Percentiles rank a stretch among this genome's conserved stretches.
phyloP scores from a whole-genome alignment of 148 eudicot genomes.

The Agrostemma githago region DNA sequence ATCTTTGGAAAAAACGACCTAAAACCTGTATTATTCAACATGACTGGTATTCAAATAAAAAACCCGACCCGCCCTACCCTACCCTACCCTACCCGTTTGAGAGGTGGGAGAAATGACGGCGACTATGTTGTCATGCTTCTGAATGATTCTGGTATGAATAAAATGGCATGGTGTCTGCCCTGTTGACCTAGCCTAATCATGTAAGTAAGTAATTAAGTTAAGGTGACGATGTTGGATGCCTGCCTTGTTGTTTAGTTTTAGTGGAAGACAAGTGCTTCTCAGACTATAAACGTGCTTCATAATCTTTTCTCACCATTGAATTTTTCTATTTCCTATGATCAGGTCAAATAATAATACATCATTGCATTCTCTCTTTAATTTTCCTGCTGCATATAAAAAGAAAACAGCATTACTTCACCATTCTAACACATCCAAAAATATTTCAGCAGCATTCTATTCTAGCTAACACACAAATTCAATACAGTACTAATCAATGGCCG shows the following conservation, averaged over 20 bases:
- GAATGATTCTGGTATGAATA: slow-evolving; percentile 10
- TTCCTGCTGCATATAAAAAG: slow-evolving; percentile 3
- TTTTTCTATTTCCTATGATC: neutral
- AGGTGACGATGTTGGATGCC: slow-evolving; percentile 1
- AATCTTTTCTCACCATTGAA: neutral
- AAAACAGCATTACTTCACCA: neutral
- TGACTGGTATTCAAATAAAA: too few species aligned
- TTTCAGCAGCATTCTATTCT: too few species aligned
- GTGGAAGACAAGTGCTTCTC: slow-evolving; percentile 26
- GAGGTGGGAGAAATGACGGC: too few species aligned
- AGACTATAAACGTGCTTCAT: slow-evolving; percentile 20
- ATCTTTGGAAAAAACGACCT: too few species aligned
- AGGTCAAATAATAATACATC: neutral
- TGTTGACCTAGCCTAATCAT: neutral
- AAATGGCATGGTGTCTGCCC: slow-evolving; percentile 9
- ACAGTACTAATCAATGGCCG: slow-evolving; percentile 11
- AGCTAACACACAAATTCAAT: too few species aligned
- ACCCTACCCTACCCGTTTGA: too few species aligned
- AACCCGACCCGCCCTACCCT: too few species aligned
- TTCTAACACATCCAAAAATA: neutral
- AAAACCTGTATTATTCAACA: too few species aligned
- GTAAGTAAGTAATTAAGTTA: neutral
- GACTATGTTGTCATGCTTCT: neutral
- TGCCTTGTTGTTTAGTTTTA: slow-evolving; percentile 8
- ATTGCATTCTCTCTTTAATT: neutral